Percentiles rank a stretch among this genome's conserved stretches.
These are phyloP conservation scores for Tolypocladium cylindrosporum DNA, from an alignment of 2,329 filamentous ascomycete species.

Conservation along the genomic window DNA sequence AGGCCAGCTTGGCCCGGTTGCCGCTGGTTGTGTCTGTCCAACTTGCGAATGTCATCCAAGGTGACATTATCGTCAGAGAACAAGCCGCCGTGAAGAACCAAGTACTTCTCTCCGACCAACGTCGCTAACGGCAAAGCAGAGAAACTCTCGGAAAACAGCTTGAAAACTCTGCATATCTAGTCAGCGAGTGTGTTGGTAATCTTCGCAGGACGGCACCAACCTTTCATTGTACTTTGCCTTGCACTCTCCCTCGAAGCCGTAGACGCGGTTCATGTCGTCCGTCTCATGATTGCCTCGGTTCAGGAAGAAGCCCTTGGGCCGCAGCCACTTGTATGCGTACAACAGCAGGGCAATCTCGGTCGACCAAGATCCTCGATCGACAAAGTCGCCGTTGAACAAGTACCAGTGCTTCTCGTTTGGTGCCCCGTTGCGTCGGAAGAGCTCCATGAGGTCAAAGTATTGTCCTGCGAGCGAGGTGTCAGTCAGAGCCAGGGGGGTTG, in stretches of 20 bases:
- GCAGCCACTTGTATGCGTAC: slow-evolving; percentile 95
- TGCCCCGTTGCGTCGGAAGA: slow-evolving; percentile 83
- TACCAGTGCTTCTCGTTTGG: slow-evolving; percentile 84
- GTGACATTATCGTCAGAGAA: slow-evolving; percentile 93
- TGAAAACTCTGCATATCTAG: slow-evolving; percentile 57
- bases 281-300: slow-evolving; percentile 99
- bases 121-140: slow-evolving; percentile 88
- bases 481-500: not conserved
- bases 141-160: slow-evolving; percentile 96
- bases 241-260: slow-evolving; percentile 97
- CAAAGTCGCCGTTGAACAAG: slow-evolving; percentile 97
- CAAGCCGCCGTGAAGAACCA: slow-evolving; percentile 87
- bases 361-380: slow-evolving; percentile 95
- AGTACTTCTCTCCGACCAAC: slow-evolving; percentile 79
- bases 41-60: slow-evolving; percentile 85
- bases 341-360: slow-evolving; percentile 90
- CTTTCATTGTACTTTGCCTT: slow-evolving; percentile 95
- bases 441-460: slow-evolving; percentile 94
- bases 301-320: slow-evolving; percentile 80
- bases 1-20: slow-evolving; percentile 88
- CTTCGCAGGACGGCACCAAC: slow-evolving; percentile 9
- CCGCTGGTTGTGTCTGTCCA: slow-evolving; percentile 81
- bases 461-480: slow-evolving; percentile 52
- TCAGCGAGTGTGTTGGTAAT: slow-evolving; percentile 2
- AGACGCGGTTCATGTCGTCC: slow-evolving; percentile 97